Base-by-base conservation (phyloP, 2,329 filamentous ascomycete species). In the Colletotrichum sp. region DNA sequence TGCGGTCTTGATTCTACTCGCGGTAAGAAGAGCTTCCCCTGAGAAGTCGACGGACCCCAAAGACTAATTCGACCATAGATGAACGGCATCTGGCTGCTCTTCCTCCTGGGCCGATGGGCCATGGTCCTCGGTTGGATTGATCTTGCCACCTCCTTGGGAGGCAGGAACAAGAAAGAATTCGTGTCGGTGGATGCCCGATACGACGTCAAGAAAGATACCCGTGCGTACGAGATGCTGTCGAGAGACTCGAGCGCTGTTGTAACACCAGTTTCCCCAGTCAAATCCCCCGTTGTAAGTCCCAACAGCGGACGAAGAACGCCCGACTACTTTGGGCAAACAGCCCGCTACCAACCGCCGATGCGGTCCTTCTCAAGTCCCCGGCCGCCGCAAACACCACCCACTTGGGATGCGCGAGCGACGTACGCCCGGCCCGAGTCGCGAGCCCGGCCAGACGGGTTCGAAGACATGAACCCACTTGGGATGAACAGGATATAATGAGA, bases 71-170 rank as follows among this genome's bases (percentile, higher is more conserved):
- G 22, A 69, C 43, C 60, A 22, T 78, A 95, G 93, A 89, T 95
- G 78, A 96, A 96, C 78, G 96, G 96, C 9, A 87, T 98, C 64
- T 98, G 96, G 92, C 91, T 94, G 66, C 89, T 97, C 73, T 84
- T 98, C 70, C 91, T 98, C 74, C 91, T 98, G 36, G 94, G 94
- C 48, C 93, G 96, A 68, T 92, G 91, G 83, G 93, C 94, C n/a
- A 97, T 98, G 93, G 88, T 97, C 71, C 90, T 88, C 5, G 97
- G 94, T 77, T 99, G 97, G 97, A 79, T 88, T 56, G 93, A 97
- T 30, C 85, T 96, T 56, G 84, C 93, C 78, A 86, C 84, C 70
- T 83, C 84, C 48, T 81, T 87, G 65, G 85, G 91, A 76, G 84
- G 86, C 43, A 86, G 87, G 69, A 87, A 85, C 75, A 91, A 94